Evolutionary conservation across 441 rosid genomes (phyloP).

Genomic region (Pelargonium australe): DNA sequence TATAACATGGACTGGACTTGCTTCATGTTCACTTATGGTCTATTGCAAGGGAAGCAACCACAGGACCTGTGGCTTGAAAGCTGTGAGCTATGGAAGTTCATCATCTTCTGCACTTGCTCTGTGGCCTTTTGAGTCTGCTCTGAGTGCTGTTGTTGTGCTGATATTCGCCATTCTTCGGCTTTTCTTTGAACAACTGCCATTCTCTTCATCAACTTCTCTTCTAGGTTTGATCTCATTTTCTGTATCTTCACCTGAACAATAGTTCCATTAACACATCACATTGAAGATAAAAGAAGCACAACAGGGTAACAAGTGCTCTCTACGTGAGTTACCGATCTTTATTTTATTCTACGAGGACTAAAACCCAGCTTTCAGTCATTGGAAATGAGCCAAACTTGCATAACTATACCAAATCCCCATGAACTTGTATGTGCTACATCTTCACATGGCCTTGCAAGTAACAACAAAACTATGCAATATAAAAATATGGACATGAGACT

Average conservation of each 20-base stretch:
- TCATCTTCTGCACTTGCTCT: constrained; percentile 34
- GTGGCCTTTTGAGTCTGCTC: constrained; percentile 39
- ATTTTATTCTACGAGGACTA: no score
- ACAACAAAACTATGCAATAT: not conserved
- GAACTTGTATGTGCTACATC: no score
- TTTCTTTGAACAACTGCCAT: constrained; percentile 64
- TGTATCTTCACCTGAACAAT: constrained; percentile 65
- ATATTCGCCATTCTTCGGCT: constrained; percentile 76
- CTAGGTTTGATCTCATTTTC: constrained; percentile 74
- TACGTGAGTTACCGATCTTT: no score
- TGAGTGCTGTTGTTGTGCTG: constrained; percentile 53
- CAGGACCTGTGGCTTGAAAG: constrained; percentile 47
- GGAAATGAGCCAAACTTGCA: no score
- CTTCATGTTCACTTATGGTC: no score
- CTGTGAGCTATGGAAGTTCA: constrained; percentile 25
- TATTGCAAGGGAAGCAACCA: constrained; percentile 63
- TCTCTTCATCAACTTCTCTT: constrained; percentile 86
- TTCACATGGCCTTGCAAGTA: constrained; percentile 17
- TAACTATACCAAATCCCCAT: no score
- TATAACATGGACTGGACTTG: no score
- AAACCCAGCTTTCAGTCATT: no score
- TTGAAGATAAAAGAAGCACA: no score
- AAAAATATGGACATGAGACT: constrained; percentile 32
- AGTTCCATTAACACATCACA: no score
- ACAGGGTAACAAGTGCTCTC: no score